These are phyloP conservation scores for Xylariales sp. DNA, from an alignment of 2,329 filamentous ascomycete genomes.

Conservation along the genomic window DNA sequence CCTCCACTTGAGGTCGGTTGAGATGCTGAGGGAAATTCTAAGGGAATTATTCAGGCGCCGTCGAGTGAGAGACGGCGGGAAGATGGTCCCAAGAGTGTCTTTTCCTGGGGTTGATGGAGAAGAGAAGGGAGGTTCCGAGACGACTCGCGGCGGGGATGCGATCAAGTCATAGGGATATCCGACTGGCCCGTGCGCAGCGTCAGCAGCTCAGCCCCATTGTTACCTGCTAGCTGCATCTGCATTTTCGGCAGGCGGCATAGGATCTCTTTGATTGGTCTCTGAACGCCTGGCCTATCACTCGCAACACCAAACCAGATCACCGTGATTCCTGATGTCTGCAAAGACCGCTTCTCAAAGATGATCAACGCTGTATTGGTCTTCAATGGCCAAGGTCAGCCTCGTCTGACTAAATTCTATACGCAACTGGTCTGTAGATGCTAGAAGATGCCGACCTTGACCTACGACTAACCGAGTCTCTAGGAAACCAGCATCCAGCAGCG, in stretches of 20 bases:
- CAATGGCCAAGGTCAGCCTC: constrained; percentile 95
- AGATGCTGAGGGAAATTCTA: constrained; percentile 19
- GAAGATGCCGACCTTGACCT: neutral
- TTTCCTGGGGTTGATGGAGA: constrained; percentile 9
- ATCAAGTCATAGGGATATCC: constrained; percentile 2
- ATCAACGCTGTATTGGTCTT: constrained; percentile 99
- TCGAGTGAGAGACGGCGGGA: constrained; percentile 19
- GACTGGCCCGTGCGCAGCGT: too few species aligned
- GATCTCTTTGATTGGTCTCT: too few species aligned
- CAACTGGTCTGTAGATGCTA: constrained; percentile 62
- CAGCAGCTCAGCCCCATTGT: too few species aligned
- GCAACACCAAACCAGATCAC: too few species aligned
- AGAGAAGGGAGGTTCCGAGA: constrained; percentile 2
- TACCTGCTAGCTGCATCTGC: too few species aligned
- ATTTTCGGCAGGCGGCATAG: too few species aligned
- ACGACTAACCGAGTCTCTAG: constrained; percentile 39
- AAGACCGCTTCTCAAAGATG: too few species aligned
- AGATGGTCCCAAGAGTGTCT: constrained; percentile 7
- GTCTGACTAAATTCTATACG: constrained; percentile 97
- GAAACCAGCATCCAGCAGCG: constrained; percentile 97
- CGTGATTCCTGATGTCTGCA: too few species aligned
- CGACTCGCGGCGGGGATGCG: too few species aligned
- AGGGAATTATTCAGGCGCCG: constrained; percentile 23
- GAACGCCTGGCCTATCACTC: too few species aligned
- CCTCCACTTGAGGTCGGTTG: constrained; percentile 27